Evolutionary conservation across 2,329 filamentous ascomycete species (phyloP).

Genomic region (Colletotrichum sojae): DNA sequence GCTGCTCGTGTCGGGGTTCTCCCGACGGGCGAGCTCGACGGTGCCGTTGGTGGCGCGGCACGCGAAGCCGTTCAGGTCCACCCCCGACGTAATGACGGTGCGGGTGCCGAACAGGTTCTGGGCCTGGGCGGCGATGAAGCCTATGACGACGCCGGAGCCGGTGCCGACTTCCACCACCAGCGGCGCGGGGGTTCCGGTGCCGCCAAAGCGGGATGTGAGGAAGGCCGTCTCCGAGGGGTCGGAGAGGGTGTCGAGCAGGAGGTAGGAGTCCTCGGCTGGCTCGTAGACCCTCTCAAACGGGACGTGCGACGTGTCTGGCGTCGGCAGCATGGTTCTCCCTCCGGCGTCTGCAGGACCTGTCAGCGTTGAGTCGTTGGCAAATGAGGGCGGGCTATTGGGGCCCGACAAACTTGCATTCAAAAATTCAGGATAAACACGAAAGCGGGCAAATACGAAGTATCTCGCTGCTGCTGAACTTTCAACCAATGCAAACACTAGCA

Average conservation of each 20-base stretch:
- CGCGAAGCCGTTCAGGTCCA: conserved; percentile 89
- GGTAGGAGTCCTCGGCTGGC: conserved; percentile 94
- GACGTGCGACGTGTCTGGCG: conserved; percentile 93
- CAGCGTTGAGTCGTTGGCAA: conserved; percentile 13
- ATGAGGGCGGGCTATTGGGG: not conserved
- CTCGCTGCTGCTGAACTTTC: no score
- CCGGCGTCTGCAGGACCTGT: conserved; percentile 7
- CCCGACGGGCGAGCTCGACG: conserved; percentile 62
- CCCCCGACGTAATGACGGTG: conserved; percentile 79
- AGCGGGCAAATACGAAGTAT: no score
- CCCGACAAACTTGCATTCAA: not conserved
- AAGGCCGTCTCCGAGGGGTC: conserved; percentile 77
- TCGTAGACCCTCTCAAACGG: conserved; percentile 92
- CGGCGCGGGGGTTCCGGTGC: conserved; percentile 56
- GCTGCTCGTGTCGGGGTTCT: conserved; percentile 52
- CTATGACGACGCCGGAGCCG: conserved; percentile 94
- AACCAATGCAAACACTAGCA: no score
- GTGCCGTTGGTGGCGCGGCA: conserved; percentile 83
- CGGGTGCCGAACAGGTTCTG: conserved; percentile 78
- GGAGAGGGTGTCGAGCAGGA: conserved; percentile 92
- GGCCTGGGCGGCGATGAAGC: conserved; percentile 86
- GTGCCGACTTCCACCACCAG: conserved; percentile 89
- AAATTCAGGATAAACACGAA: not conserved
- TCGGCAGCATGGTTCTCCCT: conserved; percentile 81
- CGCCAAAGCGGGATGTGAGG: conserved; percentile 73